Evolutionary conservation across 805 yeast species (phyloP).

Genomic region (Lipomyces spencermartinsiae): DNA sequence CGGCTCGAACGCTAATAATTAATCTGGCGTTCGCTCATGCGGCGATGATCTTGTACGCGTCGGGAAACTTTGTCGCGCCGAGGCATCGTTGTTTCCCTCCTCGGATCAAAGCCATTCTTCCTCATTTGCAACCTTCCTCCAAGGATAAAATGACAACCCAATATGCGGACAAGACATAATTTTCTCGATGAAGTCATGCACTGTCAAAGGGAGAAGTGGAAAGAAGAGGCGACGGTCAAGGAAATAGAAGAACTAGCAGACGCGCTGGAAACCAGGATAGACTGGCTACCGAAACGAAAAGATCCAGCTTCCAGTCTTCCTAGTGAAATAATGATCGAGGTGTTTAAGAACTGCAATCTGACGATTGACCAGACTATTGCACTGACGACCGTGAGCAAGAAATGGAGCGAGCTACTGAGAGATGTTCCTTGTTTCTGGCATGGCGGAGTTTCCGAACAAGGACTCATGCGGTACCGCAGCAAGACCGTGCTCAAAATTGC

Average conservation of each 20-base stretch:
- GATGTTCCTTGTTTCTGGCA: background rate
- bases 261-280: background rate
- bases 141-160: background rate
- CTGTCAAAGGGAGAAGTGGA: background rate
- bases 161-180: background rate
- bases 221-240: background rate
- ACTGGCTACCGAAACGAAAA: conserved; percentile 1
- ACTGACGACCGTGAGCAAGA: background rate
- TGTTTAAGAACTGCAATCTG: background rate
- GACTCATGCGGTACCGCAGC: background rate
- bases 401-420: background rate
- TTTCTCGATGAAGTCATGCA: conserved; percentile 2
- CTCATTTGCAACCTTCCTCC: background rate
- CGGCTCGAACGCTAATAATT: too few relatives aligned
- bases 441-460: background rate
- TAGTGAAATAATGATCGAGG: background rate
- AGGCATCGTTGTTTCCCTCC: background rate
- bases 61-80: background rate
- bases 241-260: background rate
- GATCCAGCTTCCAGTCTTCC: conserved; percentile 4
- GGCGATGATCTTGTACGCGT: background rate
- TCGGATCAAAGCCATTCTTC: background rate
- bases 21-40: background rate
- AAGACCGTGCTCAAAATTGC: background rate
- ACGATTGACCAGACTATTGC: background rate